Base-by-base conservation (phyloP, 331 rosid genomes). In the Malus hybrid region DNA sequence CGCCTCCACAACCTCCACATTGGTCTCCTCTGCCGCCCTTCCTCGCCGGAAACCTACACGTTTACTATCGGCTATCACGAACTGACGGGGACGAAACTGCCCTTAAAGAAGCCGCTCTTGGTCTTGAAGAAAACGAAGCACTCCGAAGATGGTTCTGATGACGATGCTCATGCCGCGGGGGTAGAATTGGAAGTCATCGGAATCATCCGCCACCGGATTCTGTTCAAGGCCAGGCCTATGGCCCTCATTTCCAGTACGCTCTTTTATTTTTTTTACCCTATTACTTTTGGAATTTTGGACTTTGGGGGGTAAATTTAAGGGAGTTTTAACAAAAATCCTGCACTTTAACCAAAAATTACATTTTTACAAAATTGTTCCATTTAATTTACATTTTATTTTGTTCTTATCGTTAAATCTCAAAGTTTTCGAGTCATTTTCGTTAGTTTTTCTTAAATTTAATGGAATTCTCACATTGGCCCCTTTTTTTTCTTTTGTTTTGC, bases 191-290 rank as follows among this genome's bases (percentile, higher is more conserved):
- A 89, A 70, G 97, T 92, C 71, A 65, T 89, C 57, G 99, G 97
- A 77, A 78, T 94, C 77, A 85, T 92, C 66, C 80, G 96, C 62
- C 92, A 86, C 48, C 81, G 83, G 81, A 89, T 92, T 84, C 58
- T 94, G 82, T 92, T 94, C 94, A 94, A 94, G 84, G 87, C 80
- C 77, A 89, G 97, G 79, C 99, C 99, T 6, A 90, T 80, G 76
- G 97, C 92, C 80, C 80, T 95, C 52, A 92, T 95, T 78, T 92
- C 99, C 75, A 89, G 96, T 87, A 86, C 13, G 12, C 34, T 19
- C 16, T 6, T 18, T 60, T 18, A 10, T 16, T 33, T 36, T 33
- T 26, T 34, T 30, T 32, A 28, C 61, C 14, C 0, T 16, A 62
- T 20, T 20, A 26, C 32, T 61, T 7, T 63, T 61, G n/a, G 68